phyloP scores from a whole-genome alignment of 1,284 basidiomycete genomes.

The Pisolithus thermaeus region DNA sequence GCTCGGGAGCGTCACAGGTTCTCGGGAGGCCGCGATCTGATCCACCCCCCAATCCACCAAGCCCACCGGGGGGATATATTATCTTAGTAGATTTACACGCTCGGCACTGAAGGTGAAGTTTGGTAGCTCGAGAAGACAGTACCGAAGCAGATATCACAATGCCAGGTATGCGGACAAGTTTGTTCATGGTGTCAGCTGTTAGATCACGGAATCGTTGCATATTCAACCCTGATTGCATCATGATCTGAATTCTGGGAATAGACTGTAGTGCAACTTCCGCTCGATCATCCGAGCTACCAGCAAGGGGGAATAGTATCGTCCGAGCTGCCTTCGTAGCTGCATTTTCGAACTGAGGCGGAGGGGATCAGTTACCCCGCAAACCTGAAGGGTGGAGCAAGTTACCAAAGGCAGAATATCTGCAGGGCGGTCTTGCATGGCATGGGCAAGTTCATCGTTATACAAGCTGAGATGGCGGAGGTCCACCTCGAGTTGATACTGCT shows the following conservation, averaged over 20 bases:
- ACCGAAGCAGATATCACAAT: conserved; percentile 98
- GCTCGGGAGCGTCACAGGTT: conserved; percentile 72
- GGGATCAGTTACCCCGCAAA: neutral
- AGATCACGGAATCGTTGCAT: conserved; percentile 93
- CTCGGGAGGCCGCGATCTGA: conserved; percentile 80
- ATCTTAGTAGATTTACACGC: conserved; percentile 82
- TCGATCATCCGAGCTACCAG: conserved; percentile 43
- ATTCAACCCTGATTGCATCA: conserved; percentile 84
- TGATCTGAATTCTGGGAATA: conserved; percentile 87
- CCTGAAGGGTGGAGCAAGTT: conserved; percentile 13
- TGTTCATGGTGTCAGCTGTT: conserved; percentile 90
- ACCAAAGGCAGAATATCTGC: conserved; percentile 89
- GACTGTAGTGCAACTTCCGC: conserved; percentile 55
- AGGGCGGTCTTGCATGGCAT: conserved; percentile 85
- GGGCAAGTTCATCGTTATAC: conserved; percentile 92
- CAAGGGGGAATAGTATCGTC: conserved; percentile 72
- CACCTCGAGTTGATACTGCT: conserved; percentile 89
- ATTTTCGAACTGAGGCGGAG: conserved; percentile 71
- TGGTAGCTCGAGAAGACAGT: conserved; percentile 88
- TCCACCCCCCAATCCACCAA: conserved; percentile 82
- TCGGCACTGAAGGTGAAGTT: conserved; percentile 90
- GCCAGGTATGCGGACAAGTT: conserved; percentile 93
- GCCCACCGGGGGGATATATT: conserved; percentile 75
- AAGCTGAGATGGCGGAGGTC: conserved; percentile 87
- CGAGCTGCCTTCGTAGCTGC: conserved; percentile 82